Conservation (phyloP, 1,284 basidiomycete species). For the Ceratobasidium sp. region DNA sequence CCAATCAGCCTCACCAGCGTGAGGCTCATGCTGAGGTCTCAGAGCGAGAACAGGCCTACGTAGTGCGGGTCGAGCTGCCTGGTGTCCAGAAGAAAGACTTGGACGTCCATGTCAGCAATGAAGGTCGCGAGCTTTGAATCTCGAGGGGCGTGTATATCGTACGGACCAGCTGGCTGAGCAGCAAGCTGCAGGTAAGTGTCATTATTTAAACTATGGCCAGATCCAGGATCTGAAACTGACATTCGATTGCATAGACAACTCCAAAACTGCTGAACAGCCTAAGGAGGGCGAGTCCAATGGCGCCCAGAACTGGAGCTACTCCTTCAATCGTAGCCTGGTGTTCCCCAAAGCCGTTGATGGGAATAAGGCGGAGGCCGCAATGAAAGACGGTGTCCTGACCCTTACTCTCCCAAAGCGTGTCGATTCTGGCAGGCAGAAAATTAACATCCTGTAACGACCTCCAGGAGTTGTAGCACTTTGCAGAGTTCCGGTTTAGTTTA, state of each 20-base stretch:
- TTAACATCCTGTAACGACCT: slow-evolving; percentile 5
- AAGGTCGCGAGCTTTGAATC: slow-evolving; percentile 39
- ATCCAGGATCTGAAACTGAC: background rate
- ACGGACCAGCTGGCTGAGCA: background rate
- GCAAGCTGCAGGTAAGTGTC: background rate
- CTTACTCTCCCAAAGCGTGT: slow-evolving; percentile 32
- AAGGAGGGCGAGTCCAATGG: slow-evolving; percentile 7
- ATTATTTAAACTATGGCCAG: background rate
- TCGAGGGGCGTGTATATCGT: slow-evolving; percentile 37
- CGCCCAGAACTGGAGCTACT: no score
- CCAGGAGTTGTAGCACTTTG: no score
- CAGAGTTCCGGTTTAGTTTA: no score
- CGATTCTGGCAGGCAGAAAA: slow-evolving; percentile 30
- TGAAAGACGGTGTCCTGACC: slow-evolving; percentile 37
- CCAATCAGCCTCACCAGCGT: slow-evolving; percentile 1
- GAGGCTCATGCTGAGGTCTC: slow-evolving; percentile 37
- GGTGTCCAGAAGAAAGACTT: slow-evolving; percentile 41
- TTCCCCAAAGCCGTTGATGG: slow-evolving; percentile 37
- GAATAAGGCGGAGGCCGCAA: slow-evolving; percentile 14
- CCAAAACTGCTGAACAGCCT: background rate
- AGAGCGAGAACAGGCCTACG: slow-evolving; percentile 39
- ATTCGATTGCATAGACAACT: background rate
- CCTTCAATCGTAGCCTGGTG: slow-evolving; percentile 36
- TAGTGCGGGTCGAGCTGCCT: slow-evolving; percentile 41
- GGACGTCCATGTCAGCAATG: slow-evolving; percentile 40